Percentiles rank a stretch among this genome's conserved stretches.
These are phyloP conservation scores for Blastomyces percursus DNA, from an alignment of 2,329 filamentous ascomycete species.

Conservation along the genomic window DNA sequence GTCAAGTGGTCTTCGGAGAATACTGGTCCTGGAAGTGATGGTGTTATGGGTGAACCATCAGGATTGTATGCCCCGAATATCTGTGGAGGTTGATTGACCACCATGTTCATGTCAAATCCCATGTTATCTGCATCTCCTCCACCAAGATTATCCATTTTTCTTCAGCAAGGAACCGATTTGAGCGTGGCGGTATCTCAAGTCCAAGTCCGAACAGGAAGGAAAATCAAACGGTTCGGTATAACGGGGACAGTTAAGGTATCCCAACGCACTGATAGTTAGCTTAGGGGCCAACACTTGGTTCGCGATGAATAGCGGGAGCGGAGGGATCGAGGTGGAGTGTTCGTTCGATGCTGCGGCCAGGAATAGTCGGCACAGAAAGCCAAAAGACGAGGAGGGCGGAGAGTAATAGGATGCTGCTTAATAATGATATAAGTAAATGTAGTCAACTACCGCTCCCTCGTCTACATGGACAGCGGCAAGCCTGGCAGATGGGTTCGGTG, in stretches of 20 bases:
- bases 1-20: constrained; percentile 37
- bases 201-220: too few relatives aligned
- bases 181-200: neutral
- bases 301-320: neutral
- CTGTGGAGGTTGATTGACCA: constrained; percentile 54
- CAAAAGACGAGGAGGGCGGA: neutral
- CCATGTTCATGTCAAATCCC: constrained; percentile 40
- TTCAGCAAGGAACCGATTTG: neutral
- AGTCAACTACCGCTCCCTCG: neutral
- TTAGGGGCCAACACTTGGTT: neutral
- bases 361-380: neutral
- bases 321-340: neutral
- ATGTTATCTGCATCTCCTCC: constrained; percentile 30
- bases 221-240: neutral
- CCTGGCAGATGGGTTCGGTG: neutral
- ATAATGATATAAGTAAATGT: neutral
- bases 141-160: constrained; percentile 12
- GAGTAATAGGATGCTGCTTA: neutral
- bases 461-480: neutral
- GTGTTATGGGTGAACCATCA: constrained; percentile 49
- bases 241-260: neutral
- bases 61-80: constrained; percentile 55
- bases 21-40: constrained; percentile 34
- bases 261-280: neutral
- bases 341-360: neutral